phyloP scores from a whole-genome alignment of 495 filamentous ascomycete species.

The Xanthoparmelia taractica region DNA sequence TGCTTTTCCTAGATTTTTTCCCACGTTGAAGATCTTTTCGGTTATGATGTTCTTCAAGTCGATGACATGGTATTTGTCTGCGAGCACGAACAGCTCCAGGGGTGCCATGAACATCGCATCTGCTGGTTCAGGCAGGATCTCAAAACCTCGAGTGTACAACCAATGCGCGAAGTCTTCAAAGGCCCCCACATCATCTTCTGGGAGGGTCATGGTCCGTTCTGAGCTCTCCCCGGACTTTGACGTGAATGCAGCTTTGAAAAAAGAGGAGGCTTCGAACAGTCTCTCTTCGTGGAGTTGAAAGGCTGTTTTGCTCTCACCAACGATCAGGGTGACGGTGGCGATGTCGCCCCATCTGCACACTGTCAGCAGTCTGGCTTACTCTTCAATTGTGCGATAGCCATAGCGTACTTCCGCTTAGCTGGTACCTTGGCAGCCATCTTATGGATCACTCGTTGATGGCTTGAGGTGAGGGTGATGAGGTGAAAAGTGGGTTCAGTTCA shows the following conservation, averaged over 20 bases:
- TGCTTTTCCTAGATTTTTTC: too few species aligned
- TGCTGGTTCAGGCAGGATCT: neutral
- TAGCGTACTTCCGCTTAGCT: too few species aligned
- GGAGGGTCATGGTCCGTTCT: slow-evolving; percentile 8
- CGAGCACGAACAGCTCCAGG: slow-evolving; percentile 7
- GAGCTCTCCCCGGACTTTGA: slow-evolving; percentile 10
- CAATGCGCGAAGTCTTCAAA: slow-evolving; percentile 19
- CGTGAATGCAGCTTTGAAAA: slow-evolving; percentile 16
- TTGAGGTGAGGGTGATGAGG: too few species aligned
- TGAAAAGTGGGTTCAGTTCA: too few species aligned
- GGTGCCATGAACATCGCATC: too few species aligned
- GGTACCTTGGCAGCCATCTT: neutral
- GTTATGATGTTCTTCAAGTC: neutral
- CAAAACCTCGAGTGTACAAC: slow-evolving; percentile 4
- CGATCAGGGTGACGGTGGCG: neutral
- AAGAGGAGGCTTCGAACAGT: neutral
- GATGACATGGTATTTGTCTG: slow-evolving; percentile 6
- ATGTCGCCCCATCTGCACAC: neutral
- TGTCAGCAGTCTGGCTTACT: neutral
- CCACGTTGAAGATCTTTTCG: neutral
- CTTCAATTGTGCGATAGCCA: too few species aligned
- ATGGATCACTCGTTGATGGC: too few species aligned
- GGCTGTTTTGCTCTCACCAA: neutral
- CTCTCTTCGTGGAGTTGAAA: neutral
- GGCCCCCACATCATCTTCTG: slow-evolving; percentile 10